phyloP scores from a whole-genome alignment of 495 filamentous ascomycete species.

The Penicillium verhagenii region DNA sequence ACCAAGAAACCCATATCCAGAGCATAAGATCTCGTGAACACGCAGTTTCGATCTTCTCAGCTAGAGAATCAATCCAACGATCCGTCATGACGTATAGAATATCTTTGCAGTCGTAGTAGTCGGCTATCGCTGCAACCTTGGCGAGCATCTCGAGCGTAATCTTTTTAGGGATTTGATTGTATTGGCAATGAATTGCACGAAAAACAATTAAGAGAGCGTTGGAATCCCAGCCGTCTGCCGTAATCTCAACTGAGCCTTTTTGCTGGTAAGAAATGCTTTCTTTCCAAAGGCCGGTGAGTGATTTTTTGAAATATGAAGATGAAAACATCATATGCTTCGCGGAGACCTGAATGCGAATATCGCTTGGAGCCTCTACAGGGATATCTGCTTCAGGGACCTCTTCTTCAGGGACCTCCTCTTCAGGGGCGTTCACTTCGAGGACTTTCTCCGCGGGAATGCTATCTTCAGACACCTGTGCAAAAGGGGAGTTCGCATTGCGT shows the following conservation, averaged over 20 bases:
- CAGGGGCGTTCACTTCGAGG: too few relatives aligned
- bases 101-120: constrained; percentile 51
- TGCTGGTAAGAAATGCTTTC: constrained; percentile 30
- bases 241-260: constrained; percentile 44
- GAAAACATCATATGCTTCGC: constrained; percentile 51
- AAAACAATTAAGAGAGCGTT: constrained; percentile 49
- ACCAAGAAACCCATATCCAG: constrained; percentile 42
- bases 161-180: constrained; percentile 35
- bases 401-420: neutral
- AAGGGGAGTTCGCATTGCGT: neutral
- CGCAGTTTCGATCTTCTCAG: constrained; percentile 7
- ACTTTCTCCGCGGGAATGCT: neutral
- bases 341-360: constrained; percentile 49
- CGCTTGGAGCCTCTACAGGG: too few relatives aligned
- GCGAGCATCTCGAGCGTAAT: constrained; percentile 47
- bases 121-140: constrained; percentile 49
- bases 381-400: too few relatives aligned
- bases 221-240: constrained; percentile 35
- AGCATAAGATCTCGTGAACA: constrained; percentile 30
- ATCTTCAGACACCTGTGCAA: neutral
- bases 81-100: constrained; percentile 42
- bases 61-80: constrained; percentile 39
- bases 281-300: constrained; percentile 33
- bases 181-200: constrained; percentile 50
- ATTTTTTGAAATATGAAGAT: constrained; percentile 44